phyloP scores from a whole-genome alignment of 495 filamentous ascomycete species.

The Aspergillus leporis region DNA sequence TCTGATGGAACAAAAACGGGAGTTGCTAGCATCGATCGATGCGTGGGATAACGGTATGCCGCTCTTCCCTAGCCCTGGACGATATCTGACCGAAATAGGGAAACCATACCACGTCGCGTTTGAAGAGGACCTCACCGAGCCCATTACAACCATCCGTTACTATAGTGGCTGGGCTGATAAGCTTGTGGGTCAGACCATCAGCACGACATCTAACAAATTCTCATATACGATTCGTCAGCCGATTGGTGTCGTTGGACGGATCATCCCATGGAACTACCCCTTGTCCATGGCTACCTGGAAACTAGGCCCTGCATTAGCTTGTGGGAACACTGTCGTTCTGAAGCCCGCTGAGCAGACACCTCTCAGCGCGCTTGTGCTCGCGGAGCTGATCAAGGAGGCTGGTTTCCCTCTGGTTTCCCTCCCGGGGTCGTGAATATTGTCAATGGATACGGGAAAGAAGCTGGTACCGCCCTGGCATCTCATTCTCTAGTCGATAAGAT shows the following conservation, averaged over 20 bases:
- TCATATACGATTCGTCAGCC: constrained; percentile 89
- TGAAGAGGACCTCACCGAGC: constrained; percentile 70
- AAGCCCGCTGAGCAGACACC: constrained; percentile 94
- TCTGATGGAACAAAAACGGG: constrained; percentile 66
- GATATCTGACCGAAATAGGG: constrained; percentile 16
- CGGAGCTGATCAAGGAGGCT: constrained; percentile 76
- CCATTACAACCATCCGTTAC: constrained; percentile 70
- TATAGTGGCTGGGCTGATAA: constrained; percentile 94
- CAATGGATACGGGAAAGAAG: constrained; percentile 76
- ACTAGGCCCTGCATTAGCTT: constrained; percentile 80
- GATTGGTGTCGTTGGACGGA: constrained; percentile 86
- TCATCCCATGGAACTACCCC: constrained; percentile 93
- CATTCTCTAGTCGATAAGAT: constrained; percentile 83
- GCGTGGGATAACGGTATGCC: constrained; percentile 86
- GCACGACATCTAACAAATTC: constrained; percentile 74
- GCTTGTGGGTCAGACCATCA: constrained; percentile 85
- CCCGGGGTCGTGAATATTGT: constrained; percentile 90
- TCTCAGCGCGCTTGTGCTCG: constrained; percentile 76
- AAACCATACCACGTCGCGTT: constrained; percentile 77
- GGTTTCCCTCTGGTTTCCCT: constrained; percentile 89
- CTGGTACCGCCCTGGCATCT: constrained; percentile 74
- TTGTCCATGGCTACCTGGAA: constrained; percentile 91
- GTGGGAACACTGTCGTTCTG: constrained; percentile 83
- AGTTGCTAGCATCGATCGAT: constrained; percentile 84
- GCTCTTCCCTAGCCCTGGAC: not conserved